Evolutionary conservation across 2,329 filamentous ascomycete genomes (phyloP).

Genomic region (Hypoxylon sp.): DNA sequence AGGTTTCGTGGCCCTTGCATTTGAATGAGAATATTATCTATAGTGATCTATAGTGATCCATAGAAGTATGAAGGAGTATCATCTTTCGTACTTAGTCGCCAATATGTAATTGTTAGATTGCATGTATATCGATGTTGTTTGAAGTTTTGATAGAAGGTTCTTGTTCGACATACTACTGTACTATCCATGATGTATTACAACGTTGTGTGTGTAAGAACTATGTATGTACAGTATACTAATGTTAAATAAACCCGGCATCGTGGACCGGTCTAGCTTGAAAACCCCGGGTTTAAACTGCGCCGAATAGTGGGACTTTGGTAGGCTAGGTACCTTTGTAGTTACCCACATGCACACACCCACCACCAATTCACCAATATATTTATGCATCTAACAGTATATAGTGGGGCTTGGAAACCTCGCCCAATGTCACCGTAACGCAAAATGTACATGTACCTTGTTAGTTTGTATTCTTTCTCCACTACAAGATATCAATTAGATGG

Average conservation of each 20-base stretch:
- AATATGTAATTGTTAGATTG: neutral
- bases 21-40: neutral
- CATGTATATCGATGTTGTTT: neutral
- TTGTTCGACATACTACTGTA: neutral
- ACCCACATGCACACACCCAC: neutral
- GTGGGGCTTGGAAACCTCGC: conserved; percentile 12
- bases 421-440: conserved; percentile 35
- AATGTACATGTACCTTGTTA: conserved; percentile 23
- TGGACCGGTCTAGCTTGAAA: conserved; percentile 25
- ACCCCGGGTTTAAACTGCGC: conserved; percentile 11
- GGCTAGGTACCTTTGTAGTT: too few species aligned
- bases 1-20: conserved; percentile 13
- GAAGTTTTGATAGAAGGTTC: neutral
- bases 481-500: conserved; percentile 24
- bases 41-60: neutral
- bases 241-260: conserved; percentile 22
- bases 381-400: conserved; percentile 22
- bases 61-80: neutral
- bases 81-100: neutral
- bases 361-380: neutral
- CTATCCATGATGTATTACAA: too few species aligned
- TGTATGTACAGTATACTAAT: neutral
- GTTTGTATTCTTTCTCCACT: conserved; percentile 22
- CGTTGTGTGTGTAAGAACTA: neutral
- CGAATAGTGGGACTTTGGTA: neutral